Evolutionary conservation across 345 rosid genomes (phyloP).

Genomic region (Trapa incisa): DNA sequence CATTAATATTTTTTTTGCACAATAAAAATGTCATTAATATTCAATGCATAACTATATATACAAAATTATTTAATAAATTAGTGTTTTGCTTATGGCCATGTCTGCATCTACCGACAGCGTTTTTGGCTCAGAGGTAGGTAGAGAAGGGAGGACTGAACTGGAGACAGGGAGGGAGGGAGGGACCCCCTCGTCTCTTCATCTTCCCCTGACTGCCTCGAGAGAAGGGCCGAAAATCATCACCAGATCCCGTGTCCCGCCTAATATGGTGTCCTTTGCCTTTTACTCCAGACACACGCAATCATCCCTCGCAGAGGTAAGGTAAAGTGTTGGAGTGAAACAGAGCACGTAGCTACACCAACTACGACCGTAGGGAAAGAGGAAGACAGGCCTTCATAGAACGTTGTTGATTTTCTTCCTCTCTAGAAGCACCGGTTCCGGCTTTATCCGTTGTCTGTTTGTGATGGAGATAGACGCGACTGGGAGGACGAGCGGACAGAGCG

Average conservation of each 20-base stretch:
- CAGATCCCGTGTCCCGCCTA: neutral
- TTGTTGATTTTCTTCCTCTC: no score
- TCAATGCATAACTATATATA: no score
- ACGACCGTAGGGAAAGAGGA: neutral
- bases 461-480: constrained; percentile 10
- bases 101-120: no score
- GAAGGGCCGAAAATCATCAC: neutral
- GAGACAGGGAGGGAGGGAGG: no score
- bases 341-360: neutral
- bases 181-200: no score
- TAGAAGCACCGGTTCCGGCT: no score
- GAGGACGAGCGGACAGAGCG: constrained; percentile 31
- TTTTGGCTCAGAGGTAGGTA: no score
- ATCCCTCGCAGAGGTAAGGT: neutral
- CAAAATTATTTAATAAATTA: no score
- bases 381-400: neutral
- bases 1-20: no score
- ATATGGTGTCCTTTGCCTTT: neutral
- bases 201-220: neutral
- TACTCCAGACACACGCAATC: neutral
- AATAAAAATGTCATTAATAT: no score
- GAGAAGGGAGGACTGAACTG: no score
- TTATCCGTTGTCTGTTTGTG: neutral
- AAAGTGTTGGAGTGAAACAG: neutral
- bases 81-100: no score